Base-by-base conservation (phyloP, 2,329 filamentous ascomycete genomes). In the Karstenula rhodostoma region DNA sequence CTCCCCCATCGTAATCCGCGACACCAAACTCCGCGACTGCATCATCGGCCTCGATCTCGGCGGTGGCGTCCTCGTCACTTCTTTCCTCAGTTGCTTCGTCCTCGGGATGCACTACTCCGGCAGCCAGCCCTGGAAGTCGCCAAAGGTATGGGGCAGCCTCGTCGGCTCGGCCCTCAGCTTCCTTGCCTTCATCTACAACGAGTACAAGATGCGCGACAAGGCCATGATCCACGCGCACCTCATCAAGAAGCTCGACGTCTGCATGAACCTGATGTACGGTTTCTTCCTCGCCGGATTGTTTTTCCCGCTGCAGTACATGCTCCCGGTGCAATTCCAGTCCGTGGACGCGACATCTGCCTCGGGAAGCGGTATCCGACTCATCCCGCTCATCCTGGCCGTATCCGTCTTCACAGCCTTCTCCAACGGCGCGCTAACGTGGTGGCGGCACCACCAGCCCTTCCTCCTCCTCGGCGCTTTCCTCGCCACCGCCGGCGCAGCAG, bases 121-220 rank as follows among this genome's bases (percentile, higher is more conserved):
- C 4, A 67, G 72, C 25, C 67, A 76, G 27, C 42, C 69, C 8
- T 89, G 85, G 85, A 68, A 74, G 47, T 78, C 74, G 4, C 77
- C 76, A 0, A 69, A 76, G 0, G 77, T 80, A 22, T 84, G 87
- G 51, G 77, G 77, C 0, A 73, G 82, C 4, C 85, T 84, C 67
- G 75, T 83, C 19, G 67, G 83, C 1, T 82, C 81, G n/a, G 82
- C 74, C 0, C 70, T 83, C 0, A 65, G 82, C 0, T 73, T 81
- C 40, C 69, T 83, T 33, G 62, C 74, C 7, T 86, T 87, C 61
- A 63, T 70, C 23, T 50, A 60, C 33, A 68, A 74, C 35, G 70
- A 78, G 55, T 69, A 67, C 52, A 46, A 53, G 29, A 71, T 73
- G 69, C 64, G 68, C 3, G 60, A 65, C 32, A 65, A 69, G 54